A percentile compares a stretch with the other conserved stretches of the same genome.
Conservation (phyloP, 2,329 filamentous ascomycete species). For the Coniosporium tulheliwenetii region DNA sequence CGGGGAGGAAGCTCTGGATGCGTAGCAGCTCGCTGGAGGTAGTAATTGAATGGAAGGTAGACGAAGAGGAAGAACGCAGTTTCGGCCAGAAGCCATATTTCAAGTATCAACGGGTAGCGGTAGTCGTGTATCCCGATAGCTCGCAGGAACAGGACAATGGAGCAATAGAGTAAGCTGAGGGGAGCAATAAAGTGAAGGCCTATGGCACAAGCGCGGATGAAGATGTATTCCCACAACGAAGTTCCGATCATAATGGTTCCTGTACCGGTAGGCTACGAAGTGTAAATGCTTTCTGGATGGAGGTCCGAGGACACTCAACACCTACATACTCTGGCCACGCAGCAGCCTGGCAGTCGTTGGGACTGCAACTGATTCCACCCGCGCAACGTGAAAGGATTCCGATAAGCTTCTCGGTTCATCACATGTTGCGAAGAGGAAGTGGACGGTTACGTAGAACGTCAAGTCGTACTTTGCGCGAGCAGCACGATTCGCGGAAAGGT, state of each 20-base stretch:
- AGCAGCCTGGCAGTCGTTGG: no score
- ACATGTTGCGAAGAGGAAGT: no score
- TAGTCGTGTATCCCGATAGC: neutral
- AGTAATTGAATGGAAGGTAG: conserved; percentile 35
- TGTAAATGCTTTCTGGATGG: no score
- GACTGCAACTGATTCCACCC: no score
- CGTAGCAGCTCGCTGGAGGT: conserved; percentile 34
- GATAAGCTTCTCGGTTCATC: no score
- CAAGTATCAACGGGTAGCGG: conserved; percentile 12
- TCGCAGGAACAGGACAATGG: neutral
- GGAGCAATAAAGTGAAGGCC: neutral
- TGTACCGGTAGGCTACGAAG: no score
- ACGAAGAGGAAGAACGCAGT: conserved; percentile 36
- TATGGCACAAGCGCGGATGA: neutral
- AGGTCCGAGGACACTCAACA: no score
- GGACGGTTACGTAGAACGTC: no score
- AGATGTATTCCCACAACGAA: neutral
- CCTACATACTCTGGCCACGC: no score
- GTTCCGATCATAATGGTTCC: neutral
- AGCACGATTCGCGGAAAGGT: no score
- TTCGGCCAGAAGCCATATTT: conserved; percentile 34
- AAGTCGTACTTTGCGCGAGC: no score
- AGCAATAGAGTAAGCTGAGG: neutral
- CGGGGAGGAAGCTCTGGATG: conserved; percentile 32
- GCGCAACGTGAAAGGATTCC: no score